Evolutionary conservation across 1,284 basidiomycete species (phyloP).

Genomic region (Microbotryum silenes-acaulis): DNA sequence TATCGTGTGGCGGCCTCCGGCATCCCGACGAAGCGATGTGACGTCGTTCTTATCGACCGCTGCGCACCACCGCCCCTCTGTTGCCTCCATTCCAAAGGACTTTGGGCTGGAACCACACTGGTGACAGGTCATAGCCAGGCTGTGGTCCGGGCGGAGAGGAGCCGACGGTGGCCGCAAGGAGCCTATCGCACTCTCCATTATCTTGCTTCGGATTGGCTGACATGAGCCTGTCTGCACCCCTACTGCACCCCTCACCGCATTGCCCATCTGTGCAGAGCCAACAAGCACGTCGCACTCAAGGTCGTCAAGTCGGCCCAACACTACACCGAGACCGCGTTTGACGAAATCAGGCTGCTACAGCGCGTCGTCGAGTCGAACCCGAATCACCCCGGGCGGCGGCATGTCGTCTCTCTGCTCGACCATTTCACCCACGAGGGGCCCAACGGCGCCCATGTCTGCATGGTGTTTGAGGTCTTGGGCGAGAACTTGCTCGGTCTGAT

Average conservation of each 20-base stretch:
- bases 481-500: slow-evolving; percentile 97
- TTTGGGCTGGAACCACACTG: too few relatives aligned
- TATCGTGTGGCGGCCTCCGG: too few relatives aligned
- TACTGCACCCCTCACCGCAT: neutral
- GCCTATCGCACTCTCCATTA: too few relatives aligned
- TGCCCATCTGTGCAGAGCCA: slow-evolving; percentile 36
- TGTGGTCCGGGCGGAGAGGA: too few relatives aligned
- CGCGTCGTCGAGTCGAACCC: slow-evolving; percentile 78
- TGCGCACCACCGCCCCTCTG: too few relatives aligned
- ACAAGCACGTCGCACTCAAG: slow-evolving; percentile 95
- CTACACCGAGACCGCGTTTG: slow-evolving; percentile 95
- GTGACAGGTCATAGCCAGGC: too few relatives aligned
- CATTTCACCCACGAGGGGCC: slow-evolving; percentile 95
- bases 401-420: slow-evolving; percentile 93
- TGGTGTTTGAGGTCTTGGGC: slow-evolving; percentile 98
- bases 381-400: slow-evolving; percentile 64
- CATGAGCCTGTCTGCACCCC: too few relatives aligned
- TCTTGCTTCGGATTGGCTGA: too few relatives aligned
- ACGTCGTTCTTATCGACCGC: too few relatives aligned
- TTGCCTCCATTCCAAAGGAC: too few relatives aligned
- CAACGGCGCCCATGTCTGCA: slow-evolving; percentile 95
- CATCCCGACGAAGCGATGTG: too few relatives aligned
- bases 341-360: slow-evolving; percentile 97
- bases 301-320: slow-evolving; percentile 95
- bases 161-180: too few relatives aligned